Base-by-base conservation (phyloP, 441 rosid genomes). In the Pelargonium fulgidum region DNA sequence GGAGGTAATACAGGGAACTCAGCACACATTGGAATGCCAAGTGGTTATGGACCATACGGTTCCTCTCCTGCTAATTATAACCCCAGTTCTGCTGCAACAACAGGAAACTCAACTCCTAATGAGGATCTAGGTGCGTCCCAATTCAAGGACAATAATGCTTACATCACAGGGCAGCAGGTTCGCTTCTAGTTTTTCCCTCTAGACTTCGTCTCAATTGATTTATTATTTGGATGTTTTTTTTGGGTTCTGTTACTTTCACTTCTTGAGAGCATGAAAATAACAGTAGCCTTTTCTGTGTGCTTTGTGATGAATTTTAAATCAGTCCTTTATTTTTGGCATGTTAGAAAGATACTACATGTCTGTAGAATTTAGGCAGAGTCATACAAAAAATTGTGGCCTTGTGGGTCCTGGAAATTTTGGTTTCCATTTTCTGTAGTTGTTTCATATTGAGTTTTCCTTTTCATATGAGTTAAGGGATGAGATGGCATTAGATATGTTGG, bases 61-160 rank as follows among this genome's bases (percentile, higher is more conserved):
- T 81, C 96, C 63, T 81, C 92, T 72, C 89, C 86, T 39, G 83
- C 91, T 69, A 86, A 89, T 79, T 93, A 88, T 79, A 88, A 80
- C 76, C 90, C 88, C 62, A 77, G 78, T 69, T 86, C 94, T 59
- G 82, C 85, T 13, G 80, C 80, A 13, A 70, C 90, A 24, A 83
- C 90, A 54, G 98, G 88, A 75, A 89, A 91, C 77, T 79, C 94
- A 54, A 77, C 82, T 33, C 69, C 85, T 72, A 86, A 80, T 78
- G 96, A 93, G 78, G 94, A 93, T 80, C 96, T 85, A 24, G 79
- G 72, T 65, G 74, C 89, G 64, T 79, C 91, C 73, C 97, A 93
- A 81, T 83, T 87, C 79, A 89, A 88, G 83, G 98, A 91, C 64
- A 89, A 71, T 78, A 93, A 87, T 47, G 81, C 89, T 73, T 91